A percentile compares a stretch with the other conserved stretches of the same genome.
Conservation (phyloP, 306 rosid genomes). For the Fagus crenata region DNA sequence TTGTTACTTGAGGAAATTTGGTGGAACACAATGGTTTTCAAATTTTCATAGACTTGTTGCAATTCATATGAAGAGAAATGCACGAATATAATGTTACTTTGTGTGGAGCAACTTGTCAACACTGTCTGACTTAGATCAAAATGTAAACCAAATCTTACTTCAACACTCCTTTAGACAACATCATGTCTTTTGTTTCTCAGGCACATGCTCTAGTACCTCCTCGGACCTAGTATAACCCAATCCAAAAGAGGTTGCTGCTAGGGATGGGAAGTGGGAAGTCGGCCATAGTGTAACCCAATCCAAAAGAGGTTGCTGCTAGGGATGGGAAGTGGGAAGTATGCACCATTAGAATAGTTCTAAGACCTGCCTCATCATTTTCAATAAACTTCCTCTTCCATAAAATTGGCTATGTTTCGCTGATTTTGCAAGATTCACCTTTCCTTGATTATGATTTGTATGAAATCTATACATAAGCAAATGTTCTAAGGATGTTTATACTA, state of each 20-base stretch:
- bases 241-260: no score
- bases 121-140: background rate
- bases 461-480: background rate
- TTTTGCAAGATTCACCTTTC: slow-evolving; percentile 15
- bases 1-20: background rate
- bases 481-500: background rate
- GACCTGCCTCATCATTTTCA: slow-evolving; percentile 18
- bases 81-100: background rate
- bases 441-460: background rate
- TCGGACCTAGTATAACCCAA: no score
- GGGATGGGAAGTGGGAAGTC: no score
- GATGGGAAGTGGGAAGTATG: background rate
- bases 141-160: background rate
- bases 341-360: slow-evolving; percentile 17
- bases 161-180: background rate
- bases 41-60: background rate
- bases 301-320: background rate
- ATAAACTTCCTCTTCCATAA: background rate
- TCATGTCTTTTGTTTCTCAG: slow-evolving; percentile 4
- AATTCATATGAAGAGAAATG: slow-evolving; percentile 4
- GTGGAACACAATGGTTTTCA: background rate
- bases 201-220: slow-evolving; percentile 4
- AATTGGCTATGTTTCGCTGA: background rate
- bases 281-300: no score
- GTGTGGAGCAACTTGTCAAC: background rate